phyloP scores from a whole-genome alignment of 345 rosid genomes.

The Cochlearia excelsa region DNA sequence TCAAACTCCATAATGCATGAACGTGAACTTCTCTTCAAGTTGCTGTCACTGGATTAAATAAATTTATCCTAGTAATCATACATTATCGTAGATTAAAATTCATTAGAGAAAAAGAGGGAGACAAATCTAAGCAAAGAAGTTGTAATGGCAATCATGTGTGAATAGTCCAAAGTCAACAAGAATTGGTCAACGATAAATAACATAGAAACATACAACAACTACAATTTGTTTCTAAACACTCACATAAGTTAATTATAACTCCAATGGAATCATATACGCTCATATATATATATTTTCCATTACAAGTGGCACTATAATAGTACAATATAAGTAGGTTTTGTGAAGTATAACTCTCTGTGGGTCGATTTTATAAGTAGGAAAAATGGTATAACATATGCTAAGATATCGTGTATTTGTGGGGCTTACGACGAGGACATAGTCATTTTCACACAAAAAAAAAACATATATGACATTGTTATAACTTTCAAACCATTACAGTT shows the following conservation, averaged over 20 bases:
- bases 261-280: not conserved
- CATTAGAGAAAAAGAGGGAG: not conserved
- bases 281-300: constrained; percentile 3
- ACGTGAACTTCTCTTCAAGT: constrained; percentile 8
- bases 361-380: constrained; percentile 6
- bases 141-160: constrained; percentile 3
- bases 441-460: constrained; percentile 12
- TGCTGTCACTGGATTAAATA: constrained; percentile 22
- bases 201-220: not conserved
- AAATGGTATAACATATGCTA: constrained; percentile 17
- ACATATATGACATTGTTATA: not conserved
- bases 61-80: not conserved
- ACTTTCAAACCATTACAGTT: constrained; percentile 14
- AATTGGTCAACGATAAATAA: constrained; percentile 12
- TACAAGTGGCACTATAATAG: constrained; percentile 24
- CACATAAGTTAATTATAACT: not conserved
- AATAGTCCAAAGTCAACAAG: constrained; percentile 5
- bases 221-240: not conserved
- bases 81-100: not conserved
- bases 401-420: constrained; percentile 29
- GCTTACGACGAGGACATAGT: constrained; percentile 23
- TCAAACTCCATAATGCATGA: constrained; percentile 25
- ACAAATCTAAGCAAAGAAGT: not conserved
- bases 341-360: not conserved
- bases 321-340: constrained; percentile 1